Conservation (phyloP, 2,329 filamentous ascomycete species). For the Xylariaceae sp. region DNA sequence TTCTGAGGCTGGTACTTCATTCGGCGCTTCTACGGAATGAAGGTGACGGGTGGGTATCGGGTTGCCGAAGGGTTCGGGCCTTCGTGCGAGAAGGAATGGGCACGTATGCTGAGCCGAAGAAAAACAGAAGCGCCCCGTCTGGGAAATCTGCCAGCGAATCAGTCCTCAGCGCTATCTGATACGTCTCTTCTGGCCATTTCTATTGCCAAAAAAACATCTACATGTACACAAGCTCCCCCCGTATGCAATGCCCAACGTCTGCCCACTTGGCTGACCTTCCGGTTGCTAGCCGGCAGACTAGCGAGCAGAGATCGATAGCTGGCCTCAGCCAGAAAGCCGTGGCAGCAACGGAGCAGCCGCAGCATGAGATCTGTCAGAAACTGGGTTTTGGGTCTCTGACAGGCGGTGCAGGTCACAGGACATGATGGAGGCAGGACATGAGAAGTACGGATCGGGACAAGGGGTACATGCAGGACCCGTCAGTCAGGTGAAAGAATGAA, state of each 20-base stretch:
- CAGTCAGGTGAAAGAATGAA: constrained; percentile 37
- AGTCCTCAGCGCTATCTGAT: constrained; percentile 24
- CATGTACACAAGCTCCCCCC: constrained; percentile 3
- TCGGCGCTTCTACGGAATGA: constrained; percentile 12
- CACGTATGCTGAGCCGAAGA: constrained; percentile 15
- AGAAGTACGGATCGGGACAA: constrained; percentile 12
- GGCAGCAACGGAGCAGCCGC: constrained; percentile 16
- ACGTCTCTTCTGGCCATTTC: constrained; percentile 15
- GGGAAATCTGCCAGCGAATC: constrained; percentile 24
- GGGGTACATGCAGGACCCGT: constrained; percentile 35
- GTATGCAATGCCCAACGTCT: constrained; percentile 10
- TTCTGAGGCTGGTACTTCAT: not conserved
- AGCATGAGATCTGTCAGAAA: constrained; percentile 38
- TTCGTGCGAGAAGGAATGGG: constrained; percentile 5
- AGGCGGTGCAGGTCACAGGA: constrained; percentile 29
- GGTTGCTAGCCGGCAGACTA: constrained; percentile 26
- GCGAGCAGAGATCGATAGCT: constrained; percentile 18
- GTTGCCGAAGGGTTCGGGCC: constrained; percentile 14
- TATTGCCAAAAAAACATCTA: constrained; percentile 3
- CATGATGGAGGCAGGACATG: constrained; percentile 21
- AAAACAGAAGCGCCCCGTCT: constrained; percentile 15
- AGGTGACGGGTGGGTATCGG: constrained; percentile 14
- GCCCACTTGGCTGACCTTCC: constrained; percentile 14
- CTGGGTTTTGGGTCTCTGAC: constrained; percentile 36
- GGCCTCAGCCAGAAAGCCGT: constrained; percentile 25